Evolutionary conservation across 352 stramenopile genomes (phyloP).

Genomic region (Plasmopara viticola): DNA sequence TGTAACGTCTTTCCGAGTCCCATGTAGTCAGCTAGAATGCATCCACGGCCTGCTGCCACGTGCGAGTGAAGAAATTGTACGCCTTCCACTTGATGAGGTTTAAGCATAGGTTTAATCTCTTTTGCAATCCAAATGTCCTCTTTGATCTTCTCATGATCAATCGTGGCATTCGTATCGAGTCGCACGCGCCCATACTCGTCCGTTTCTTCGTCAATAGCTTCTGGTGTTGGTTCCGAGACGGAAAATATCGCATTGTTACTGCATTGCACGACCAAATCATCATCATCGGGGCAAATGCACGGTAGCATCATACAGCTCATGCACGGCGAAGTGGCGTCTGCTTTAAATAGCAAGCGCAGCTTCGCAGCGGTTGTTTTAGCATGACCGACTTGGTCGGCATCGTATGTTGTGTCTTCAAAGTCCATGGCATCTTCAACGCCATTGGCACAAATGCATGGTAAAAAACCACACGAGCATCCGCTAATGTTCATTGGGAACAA

Average conservation of each 20-base stretch:
- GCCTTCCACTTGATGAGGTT: slow-evolving; percentile 72
- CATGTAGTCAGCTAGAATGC: slow-evolving; percentile 89
- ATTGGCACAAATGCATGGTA: slow-evolving; percentile 67
- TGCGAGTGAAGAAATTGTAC: slow-evolving; percentile 65
- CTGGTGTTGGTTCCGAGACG: slow-evolving; percentile 16
- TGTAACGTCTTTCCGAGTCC: slow-evolving; percentile 86
- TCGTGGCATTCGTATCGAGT: slow-evolving; percentile 13
- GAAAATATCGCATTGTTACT: slow-evolving; percentile 40
- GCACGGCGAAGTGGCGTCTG: slow-evolving; percentile 52
- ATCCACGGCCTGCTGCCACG: slow-evolving; percentile 47
- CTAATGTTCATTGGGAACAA: slow-evolving; percentile 7
- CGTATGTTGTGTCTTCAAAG: slow-evolving; percentile 3
- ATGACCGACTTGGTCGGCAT: neutral
- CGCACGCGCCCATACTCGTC: slow-evolving; percentile 57
- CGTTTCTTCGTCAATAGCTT: slow-evolving; percentile 23
- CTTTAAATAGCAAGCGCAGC: slow-evolving; percentile 47
- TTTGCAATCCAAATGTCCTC: slow-evolving; percentile 53
- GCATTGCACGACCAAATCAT: slow-evolving; percentile 21
- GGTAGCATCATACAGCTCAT: slow-evolving; percentile 71
- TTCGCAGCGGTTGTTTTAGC: slow-evolving; percentile 20
- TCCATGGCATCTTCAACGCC: slow-evolving; percentile 31
- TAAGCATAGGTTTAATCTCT: slow-evolving; percentile 71
- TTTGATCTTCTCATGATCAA: slow-evolving; percentile 2
- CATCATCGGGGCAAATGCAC: slow-evolving; percentile 65
- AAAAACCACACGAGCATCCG: slow-evolving; percentile 49